phyloP scores from a whole-genome alignment of 1,139 yeast genomes.

The Lodderomyces jiufengensis region DNA sequence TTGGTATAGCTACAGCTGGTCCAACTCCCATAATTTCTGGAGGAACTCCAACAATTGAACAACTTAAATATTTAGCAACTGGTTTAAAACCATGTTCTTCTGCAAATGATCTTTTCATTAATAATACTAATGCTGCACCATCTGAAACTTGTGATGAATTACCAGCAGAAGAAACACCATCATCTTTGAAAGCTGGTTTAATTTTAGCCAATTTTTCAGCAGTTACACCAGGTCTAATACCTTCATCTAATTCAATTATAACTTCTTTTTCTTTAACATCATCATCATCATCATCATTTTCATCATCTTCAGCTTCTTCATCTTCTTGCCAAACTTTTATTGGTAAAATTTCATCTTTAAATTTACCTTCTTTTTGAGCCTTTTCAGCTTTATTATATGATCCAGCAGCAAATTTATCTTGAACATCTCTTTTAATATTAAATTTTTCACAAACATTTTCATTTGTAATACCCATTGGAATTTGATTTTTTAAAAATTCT shows the following conservation, averaged over 20 bases:
- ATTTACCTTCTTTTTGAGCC: conserved; percentile 34
- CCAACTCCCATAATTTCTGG: conserved; percentile 41
- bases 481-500: conserved; percentile 21
- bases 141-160: conserved; percentile 42
- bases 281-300: conserved; percentile 11
- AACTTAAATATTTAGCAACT: conserved; percentile 35
- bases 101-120: conserved; percentile 34
- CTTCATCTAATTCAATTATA: conserved; percentile 27
- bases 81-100: conserved; percentile 31
- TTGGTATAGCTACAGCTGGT: conserved; percentile 38
- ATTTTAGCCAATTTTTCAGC: conserved; percentile 26
- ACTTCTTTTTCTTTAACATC: conserved; percentile 20
- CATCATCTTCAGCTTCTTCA: conserved; percentile 17
- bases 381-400: conserved; percentile 34
- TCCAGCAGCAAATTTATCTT: conserved; percentile 40
- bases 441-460: conserved; percentile 37
- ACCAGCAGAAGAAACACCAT: conserved; percentile 40
- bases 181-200: conserved; percentile 31
- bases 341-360: conserved; percentile 36
- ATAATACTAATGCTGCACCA: conserved; percentile 38
- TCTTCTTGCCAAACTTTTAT: conserved; percentile 26
- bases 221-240: conserved; percentile 27
- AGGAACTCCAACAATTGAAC: conserved; percentile 35
- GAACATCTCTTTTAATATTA: conserved; percentile 57
- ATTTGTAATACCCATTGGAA: conserved; percentile 70